Base-by-base conservation (phyloP, 1,139 yeast species). In the Taphrina flavorubra region DNA sequence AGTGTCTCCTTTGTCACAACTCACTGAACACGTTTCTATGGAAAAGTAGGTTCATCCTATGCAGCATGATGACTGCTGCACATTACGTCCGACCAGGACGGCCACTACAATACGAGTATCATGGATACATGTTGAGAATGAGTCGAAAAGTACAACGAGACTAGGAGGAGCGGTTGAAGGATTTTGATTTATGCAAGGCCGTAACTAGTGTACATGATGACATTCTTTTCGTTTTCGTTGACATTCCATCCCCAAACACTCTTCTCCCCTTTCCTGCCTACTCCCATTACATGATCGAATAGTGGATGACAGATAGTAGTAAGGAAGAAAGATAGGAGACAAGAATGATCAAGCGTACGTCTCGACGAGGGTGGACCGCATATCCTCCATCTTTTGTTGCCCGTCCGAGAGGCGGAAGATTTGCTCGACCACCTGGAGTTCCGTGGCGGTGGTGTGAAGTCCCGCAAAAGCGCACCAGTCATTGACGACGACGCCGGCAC, bases 391-490 rank as follows among this genome's bases (percentile, higher is more conserved):
- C 73, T 90, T 90, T 69, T 91, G 84, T 78, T 88, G 90, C 72
- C 91, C 92, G 76, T 90, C 96, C 79, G 89, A 73, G 75, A 90
- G 83, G 80, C 91, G 88, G 86, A 94, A 95, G 75, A 95, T 95
- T 77, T 96, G 89, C 82, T 95, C 99, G 74, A 95, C 86, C 71
- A 95, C 99, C 74, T 97, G 91, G 77, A 95, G 84, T 81, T 95
- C 99, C 63, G 99, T 98, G 63, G 99, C 99, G 73, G 99, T 92
- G 71, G 99, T 94, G 80, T 94, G 99, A 75, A 90, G 85, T 73
- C 99, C 99, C 61, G 97, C 85, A 65, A 95, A 98, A 46, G 98
- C 96, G 73, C 94, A 83, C 96, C 97, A 95, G 82, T 95, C 99
- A 78, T 95, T 95, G 64, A 92, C 99, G 65, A 95, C 98, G 87